Evolutionary conservation across 345 rosid species (phyloP), one percentile per base, ranked within the genome.

Genomic region (Nephelium lappaceum): DNA sequence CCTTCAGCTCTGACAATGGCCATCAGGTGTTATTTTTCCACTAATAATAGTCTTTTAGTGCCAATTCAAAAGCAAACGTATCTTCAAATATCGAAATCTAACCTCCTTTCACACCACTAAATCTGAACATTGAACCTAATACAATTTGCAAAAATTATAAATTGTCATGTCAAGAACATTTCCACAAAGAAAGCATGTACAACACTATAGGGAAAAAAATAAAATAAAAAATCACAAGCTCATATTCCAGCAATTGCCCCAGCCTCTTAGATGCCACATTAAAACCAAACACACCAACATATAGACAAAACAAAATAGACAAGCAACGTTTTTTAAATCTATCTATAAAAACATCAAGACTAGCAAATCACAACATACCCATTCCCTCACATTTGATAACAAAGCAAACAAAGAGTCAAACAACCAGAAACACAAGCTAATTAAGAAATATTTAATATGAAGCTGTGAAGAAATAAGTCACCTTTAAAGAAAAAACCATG

Each of bases 401-500:
- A 39, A 39, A 57, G 19, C 51, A 19, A 38, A 67, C 15, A n/a
- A 68, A 24, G 55, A 49, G 55, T 65, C 21, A 36, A 65, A 36
- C 69, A 65, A 65, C 16, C 21, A 65, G 11, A 31, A 5, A 65
- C n/a, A 16, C 21, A 31, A 36, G n/a, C n/a, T n/a, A n/a, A n/a
- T n/a, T n/a, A n/a, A n/a, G n/a, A n/a, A n/a, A n/a, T n/a, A n/a
- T n/a, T n/a, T n/a, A n/a, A n/a, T n/a, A n/a, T n/a, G 25, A 38
- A 66, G 61, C 68, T 74, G 57, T 57, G 12, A 72, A 24, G 9
- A 43, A 18, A 72, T 63, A 74, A 73, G 24, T n/a, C 63, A 81
- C 84, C 84, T 53, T 73, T 12, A 62, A 42, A 76, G 75, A 68
- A 41, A 55, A 78, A 74, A 55, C 81, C 80, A 73, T 67, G 72